Evolutionary conservation across 1,284 basidiomycete genomes (phyloP).

Genomic region (Chondrostereum purpureum): DNA sequence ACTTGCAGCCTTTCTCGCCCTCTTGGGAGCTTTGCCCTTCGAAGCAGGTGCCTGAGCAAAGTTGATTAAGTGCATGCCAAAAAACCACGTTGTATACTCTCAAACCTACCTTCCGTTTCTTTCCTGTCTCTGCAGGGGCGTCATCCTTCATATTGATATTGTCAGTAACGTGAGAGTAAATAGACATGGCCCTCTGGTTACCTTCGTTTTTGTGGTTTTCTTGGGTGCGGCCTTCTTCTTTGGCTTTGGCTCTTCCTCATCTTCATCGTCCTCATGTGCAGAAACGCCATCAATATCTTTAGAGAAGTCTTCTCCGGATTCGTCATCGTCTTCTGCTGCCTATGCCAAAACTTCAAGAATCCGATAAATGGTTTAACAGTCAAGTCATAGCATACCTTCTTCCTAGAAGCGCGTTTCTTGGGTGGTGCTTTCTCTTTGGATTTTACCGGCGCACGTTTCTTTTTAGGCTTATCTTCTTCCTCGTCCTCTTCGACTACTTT

Average conservation of each 20-base stretch:
- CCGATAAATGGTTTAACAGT: background rate
- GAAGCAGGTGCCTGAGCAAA: background rate
- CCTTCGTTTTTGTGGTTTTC: background rate
- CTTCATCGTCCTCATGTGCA: constrained; percentile 28
- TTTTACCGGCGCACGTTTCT: constrained; percentile 21
- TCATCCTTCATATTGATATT: constrained; percentile 1
- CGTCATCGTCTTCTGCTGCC: constrained; percentile 26
- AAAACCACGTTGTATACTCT: no score
- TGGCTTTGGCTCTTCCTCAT: constrained; percentile 24
- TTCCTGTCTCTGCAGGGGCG: background rate
- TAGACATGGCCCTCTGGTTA: background rate
- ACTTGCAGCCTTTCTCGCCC: background rate
- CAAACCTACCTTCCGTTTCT: background rate
- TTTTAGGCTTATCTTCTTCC: constrained; percentile 6
- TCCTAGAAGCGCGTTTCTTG: constrained; percentile 32
- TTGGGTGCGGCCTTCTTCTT: constrained; percentile 25
- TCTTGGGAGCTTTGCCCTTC: background rate
- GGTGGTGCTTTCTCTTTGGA: constrained; percentile 19
- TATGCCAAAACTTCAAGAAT: constrained; percentile 13
- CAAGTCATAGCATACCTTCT: constrained; percentile 21
- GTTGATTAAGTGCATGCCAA: background rate
- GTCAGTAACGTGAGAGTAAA: background rate
- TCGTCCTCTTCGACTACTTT: constrained; percentile 3
- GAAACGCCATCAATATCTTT: constrained; percentile 27
- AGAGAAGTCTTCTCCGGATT: constrained; percentile 36